These are phyloP conservation scores for Solanum virginianum DNA, from an alignment of 257 asterid genomes.

Conservation along the genomic window DNA sequence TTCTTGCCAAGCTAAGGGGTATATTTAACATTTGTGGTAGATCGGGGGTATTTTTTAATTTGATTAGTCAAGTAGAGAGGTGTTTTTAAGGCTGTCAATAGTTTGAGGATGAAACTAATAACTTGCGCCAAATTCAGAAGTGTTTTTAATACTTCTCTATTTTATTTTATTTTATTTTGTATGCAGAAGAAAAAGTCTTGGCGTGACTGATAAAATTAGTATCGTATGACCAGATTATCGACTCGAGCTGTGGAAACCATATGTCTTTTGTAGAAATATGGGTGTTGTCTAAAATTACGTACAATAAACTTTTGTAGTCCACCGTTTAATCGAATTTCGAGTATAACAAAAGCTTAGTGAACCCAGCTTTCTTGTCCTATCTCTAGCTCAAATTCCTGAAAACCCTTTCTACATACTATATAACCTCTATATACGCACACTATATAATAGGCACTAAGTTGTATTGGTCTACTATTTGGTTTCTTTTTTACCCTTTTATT, in stretches of 20 bases:
- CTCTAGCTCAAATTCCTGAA: slow-evolving; percentile 1
- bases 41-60: no score
- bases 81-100: no score
- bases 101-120: no score
- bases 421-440: background rate
- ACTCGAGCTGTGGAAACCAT: background rate
- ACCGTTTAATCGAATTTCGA: rapidly evolving
- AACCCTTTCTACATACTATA: background rate
- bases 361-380: rapidly evolving
- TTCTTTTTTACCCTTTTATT: background rate
- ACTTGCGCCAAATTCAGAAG: no score
- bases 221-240: background rate
- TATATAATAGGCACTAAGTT: background rate
- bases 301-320: background rate
- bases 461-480: background rate
- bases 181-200: background rate
- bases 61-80: no score
- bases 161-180: background rate
- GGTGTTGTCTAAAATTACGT: background rate
- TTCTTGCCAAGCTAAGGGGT: no score
- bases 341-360: background rate
- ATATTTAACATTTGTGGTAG: no score
- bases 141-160: no score
- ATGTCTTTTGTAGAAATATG: background rate
- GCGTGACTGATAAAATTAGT: background rate